These are phyloP conservation scores for Apodospora peruviana DNA, from an alignment of 495 filamentous ascomycete species.

Conservation along the genomic window DNA sequence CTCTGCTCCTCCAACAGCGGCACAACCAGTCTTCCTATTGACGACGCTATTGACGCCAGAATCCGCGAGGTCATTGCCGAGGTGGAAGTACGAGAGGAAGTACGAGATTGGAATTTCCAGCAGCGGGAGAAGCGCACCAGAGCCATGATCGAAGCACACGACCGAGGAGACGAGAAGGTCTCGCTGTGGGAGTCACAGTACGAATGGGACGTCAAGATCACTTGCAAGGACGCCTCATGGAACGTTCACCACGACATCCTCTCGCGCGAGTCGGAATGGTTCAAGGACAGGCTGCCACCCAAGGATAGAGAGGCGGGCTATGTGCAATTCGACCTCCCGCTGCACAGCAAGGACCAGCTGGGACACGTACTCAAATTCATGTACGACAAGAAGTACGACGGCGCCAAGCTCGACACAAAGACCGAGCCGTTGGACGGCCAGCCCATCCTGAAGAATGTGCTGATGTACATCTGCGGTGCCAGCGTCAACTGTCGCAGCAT, in stretches of 20 bases:
- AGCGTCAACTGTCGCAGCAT: conserved; percentile 4
- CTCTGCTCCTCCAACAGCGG: no score
- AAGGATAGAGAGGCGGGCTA: conserved; percentile 8
- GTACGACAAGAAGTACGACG: conserved; percentile 10
- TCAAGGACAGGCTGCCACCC: conserved; percentile 7
- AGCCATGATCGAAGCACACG: background rate
- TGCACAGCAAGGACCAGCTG: conserved; percentile 4
- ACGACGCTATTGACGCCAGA: background rate
- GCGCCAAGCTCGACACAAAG: background rate
- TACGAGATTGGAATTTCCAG: background rate
- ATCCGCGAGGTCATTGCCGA: background rate
- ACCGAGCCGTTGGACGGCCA: conserved; percentile 3
- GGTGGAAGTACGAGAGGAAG: background rate
- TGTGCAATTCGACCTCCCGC: conserved; percentile 1
- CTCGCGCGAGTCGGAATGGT: conserved; percentile 11
- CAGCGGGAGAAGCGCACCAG: background rate
- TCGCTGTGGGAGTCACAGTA: conserved; percentile 12
- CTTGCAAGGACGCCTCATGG: conserved; percentile 1
- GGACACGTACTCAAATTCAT: conserved; percentile 16
- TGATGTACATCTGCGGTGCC: conserved; percentile 15
- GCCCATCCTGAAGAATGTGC: conserved; percentile 2
- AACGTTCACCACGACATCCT: conserved; percentile 21
- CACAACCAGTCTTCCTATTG: no score
- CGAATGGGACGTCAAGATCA: conserved; percentile 16
- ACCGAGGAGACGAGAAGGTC: background rate